Evolutionary conservation across 2,329 filamentous ascomycete genomes (phyloP).

Genomic region (Chaetomiaceae sp.): DNA sequence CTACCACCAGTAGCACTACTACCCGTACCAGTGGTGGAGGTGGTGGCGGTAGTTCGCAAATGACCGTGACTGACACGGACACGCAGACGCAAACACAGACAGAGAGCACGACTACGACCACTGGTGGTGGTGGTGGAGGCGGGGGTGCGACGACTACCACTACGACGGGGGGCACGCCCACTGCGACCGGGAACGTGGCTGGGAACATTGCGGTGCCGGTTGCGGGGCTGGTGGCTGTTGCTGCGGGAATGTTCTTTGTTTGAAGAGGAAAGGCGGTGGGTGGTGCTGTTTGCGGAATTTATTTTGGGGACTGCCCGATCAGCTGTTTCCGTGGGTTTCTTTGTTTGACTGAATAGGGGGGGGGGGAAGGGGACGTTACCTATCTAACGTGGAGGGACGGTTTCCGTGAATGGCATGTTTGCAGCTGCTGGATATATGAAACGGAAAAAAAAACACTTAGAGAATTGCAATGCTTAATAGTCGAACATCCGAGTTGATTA

Average conservation of each 20-base stretch:
- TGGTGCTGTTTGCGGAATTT: constrained; percentile 7
- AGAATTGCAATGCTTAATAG: too few relatives aligned
- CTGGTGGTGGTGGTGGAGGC: not conserved
- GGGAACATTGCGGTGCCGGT: constrained; percentile 2
- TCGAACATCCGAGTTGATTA: too few relatives aligned
- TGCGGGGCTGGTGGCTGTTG: constrained; percentile 14
- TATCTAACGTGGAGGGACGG: not conserved
- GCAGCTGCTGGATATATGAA: too few relatives aligned
- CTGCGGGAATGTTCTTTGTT: constrained; percentile 17
- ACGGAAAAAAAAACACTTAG: too few relatives aligned
- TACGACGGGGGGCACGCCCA: not conserved
- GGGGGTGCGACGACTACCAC: not conserved
- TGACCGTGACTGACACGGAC: not conserved
- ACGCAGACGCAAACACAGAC: not conserved
- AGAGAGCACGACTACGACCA: not conserved
- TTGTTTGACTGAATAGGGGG: not conserved
- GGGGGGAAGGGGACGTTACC: too few relatives aligned
- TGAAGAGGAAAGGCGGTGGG: too few relatives aligned
- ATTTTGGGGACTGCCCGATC: too few relatives aligned
- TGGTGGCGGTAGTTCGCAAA: not conserved
- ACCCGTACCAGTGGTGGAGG: not conserved
- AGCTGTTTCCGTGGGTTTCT: not conserved
- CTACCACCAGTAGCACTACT: too few relatives aligned
- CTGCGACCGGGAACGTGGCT: constrained; percentile 3
- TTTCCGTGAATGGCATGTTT: too few relatives aligned